Conservation (phyloP, 495 filamentous ascomycete species). For the Cenococcum geophilum region DNA sequence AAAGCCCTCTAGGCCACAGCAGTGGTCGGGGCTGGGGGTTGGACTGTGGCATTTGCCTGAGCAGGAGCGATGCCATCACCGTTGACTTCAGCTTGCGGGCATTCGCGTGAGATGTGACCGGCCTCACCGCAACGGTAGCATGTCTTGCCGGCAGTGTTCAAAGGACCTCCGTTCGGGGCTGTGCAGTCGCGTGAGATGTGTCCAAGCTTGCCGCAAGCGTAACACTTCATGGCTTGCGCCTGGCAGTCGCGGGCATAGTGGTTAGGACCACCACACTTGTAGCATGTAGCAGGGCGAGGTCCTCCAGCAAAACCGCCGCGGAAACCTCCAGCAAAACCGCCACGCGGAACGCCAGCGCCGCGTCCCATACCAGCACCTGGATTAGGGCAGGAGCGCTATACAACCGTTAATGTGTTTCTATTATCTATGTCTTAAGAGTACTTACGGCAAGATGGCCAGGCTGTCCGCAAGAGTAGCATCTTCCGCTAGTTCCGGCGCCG, state of each 20-base stretch:
- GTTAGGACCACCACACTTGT: conserved; percentile 99
- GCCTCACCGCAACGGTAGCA: conserved; percentile 97
- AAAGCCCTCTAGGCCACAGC: conserved; percentile 48
- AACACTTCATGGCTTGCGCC: conserved; percentile 99
- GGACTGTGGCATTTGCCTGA: conserved; percentile 30
- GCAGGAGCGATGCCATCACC: conserved; percentile 41
- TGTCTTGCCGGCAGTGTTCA: conserved; percentile 94
- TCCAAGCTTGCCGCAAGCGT: conserved; percentile 96
- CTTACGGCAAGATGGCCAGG: conserved; percentile 80
- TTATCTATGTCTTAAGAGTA: conserved; percentile 10
- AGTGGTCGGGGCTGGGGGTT: conserved; percentile 26
- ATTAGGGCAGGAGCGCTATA: conserved; percentile 76
- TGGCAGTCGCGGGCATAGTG: conserved; percentile 99
- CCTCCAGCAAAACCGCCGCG: conserved; percentile 64
- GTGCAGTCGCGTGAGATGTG: conserved; percentile 98
- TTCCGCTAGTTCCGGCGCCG: conserved; percentile 67
- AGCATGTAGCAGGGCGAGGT: conserved; percentile 87
- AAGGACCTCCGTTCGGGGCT: conserved; percentile 89
- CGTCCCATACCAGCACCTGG: conserved; percentile 56
- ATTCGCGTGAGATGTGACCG: conserved; percentile 94
- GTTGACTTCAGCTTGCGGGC: conserved; percentile 57
- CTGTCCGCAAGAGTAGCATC: conserved; percentile 94
- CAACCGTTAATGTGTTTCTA: conserved; percentile 3
- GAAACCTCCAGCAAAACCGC: conserved; percentile 60
- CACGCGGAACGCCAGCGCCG: conserved; percentile 59